A percentile compares a stretch with the other conserved stretches of the same genome.
Evolutionary conservation across 768 basidiomycete genomes (phyloP).

Genomic region (Epithele typhae): DNA sequence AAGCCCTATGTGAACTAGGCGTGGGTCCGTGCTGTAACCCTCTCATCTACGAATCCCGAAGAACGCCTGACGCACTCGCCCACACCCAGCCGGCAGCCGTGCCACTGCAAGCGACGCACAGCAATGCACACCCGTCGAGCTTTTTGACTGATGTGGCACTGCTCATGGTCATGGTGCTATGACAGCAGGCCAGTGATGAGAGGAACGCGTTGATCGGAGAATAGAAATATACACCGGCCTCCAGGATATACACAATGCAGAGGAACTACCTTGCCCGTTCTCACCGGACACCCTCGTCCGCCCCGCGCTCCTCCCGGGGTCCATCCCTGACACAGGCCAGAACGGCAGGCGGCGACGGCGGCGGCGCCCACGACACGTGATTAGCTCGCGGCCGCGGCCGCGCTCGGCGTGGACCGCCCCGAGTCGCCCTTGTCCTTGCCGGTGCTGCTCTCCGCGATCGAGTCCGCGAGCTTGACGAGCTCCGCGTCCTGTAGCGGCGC

Average conservation of each 20-base stretch:
- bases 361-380: not conserved
- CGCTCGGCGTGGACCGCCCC: slow-evolving; percentile 13
- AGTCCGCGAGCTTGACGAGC: slow-evolving; percentile 24
- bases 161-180: not conserved
- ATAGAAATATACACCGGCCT: slow-evolving; percentile 16
- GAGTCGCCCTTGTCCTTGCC: slow-evolving; percentile 12
- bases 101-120: not conserved
- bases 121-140: not conserved
- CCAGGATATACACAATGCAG: slow-evolving; percentile 18
- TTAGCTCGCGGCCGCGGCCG: slow-evolving; percentile 11
- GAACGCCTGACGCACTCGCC: not conserved
- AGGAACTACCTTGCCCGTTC: slow-evolving; percentile 9
- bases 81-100: not conserved
- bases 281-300: not conserved
- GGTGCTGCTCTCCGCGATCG: slow-evolving; percentile 16
- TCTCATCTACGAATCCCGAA: too few species aligned
- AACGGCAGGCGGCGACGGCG: too few species aligned
- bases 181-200: not conserved
- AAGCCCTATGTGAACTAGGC: too few species aligned
- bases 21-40: too few species aligned
- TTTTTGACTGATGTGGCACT: not conserved
- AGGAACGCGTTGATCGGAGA: not conserved
- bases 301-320: not conserved
- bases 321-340: too few species aligned
- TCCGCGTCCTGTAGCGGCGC: slow-evolving; percentile 18